These are phyloP conservation scores for Botrytis galanthina DNA, from an alignment of 2,329 filamentous ascomycete genomes.

Conservation along the genomic window DNA sequence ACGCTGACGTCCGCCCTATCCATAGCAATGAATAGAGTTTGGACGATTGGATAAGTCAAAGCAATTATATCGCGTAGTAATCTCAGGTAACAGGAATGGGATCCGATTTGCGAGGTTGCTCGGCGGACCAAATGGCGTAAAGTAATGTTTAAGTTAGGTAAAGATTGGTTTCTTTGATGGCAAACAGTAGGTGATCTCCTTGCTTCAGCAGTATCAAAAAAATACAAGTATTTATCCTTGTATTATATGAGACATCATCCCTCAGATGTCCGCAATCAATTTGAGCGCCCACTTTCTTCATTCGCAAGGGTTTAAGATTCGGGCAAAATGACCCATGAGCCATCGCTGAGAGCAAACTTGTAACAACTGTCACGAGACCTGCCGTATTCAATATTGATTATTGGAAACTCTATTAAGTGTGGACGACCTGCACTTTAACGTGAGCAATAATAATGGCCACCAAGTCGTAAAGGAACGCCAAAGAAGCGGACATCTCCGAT, in stretches of 20 bases:
- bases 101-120: not conserved
- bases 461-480: not conserved
- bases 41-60: not conserved
- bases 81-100: no score
- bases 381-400: not conserved
- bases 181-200: not conserved
- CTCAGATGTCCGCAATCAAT: not conserved
- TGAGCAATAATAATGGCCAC: not conserved
- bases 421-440: fast-evolving
- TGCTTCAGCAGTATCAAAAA: no score
- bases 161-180: not conserved
- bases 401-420: not conserved
- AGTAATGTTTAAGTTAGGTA: not conserved
- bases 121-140: no score
- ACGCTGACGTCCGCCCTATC: not conserved
- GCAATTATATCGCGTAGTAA: no score
- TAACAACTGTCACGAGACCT: not conserved
- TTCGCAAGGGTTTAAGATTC: not conserved
- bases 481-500: not conserved
- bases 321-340: not conserved
- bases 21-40: not conserved
- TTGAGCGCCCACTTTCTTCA: not conserved
- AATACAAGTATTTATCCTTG: no score
- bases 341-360: not conserved
- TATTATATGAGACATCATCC: not conserved